Base-by-base conservation (phyloP, 495 filamentous ascomycete species). In the Penicillium turbatum region DNA sequence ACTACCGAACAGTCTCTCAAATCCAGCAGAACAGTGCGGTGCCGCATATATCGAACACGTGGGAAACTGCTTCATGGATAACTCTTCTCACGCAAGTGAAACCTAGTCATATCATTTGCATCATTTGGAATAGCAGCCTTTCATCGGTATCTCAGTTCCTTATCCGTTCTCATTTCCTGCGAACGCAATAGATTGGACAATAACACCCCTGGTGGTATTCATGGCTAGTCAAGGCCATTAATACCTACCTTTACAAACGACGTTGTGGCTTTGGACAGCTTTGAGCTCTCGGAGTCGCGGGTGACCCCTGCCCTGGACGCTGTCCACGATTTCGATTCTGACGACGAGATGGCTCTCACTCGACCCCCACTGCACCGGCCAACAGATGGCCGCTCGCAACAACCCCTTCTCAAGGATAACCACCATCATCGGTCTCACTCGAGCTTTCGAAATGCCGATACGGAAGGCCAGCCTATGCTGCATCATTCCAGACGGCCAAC, bases 371-470 rank as follows among this genome's bases (percentile, higher is more conserved):
- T 79, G 53, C 70, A 79, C 54, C 73, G 74, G 46, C 70, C 77
- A 15, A 70, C 67, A 3, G 77, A 82, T 58, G 76, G 73, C 53
- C 81, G 73, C 30, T 78, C 79, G 34, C 71, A 75, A 49, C 70
- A 77, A 54, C 82, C 82, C 37, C 63, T 86, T 30, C 69, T 86
- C 10, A 81, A 82, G 55, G 77, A 83, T 52, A 80, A 83, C 51
- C 61, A 43, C 12, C 68, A 74, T 32, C 76, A 70, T 7, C 75
- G 81, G 43, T 75, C 72, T 5, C 72, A 67, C 47, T 68, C 66
- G 37, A 72, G 71, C 37, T 59, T 68, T 38, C 61, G 68, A 40
- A 65, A 72, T 57, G 63, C 61, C 55, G 59, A 73, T 46, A 53
- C 65, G 48, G 72, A 73, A 56, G 65, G 49, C 66, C 69, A 60